Base-by-base conservation (phyloP, 805 yeast species). In the Metschnikowia reukaufii region DNA sequence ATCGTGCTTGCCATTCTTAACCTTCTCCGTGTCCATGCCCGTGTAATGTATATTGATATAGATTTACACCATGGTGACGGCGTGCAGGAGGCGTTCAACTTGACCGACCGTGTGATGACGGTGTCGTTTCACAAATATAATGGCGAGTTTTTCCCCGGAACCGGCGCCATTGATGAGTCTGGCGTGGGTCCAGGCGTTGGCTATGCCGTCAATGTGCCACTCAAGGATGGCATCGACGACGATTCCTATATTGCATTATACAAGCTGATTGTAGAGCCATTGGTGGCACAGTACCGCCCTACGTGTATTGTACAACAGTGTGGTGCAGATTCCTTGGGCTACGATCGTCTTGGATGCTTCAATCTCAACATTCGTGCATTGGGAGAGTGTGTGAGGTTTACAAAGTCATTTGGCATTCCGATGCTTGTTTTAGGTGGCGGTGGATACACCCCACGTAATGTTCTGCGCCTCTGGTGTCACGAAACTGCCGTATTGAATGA, bases 51-150 rank as follows among this genome's bases (percentile, higher is more conserved):
- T 64, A 87, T 92, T 45, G 98, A 92, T 66, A 91, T 90, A 47
- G 98, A 92, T 65, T 79, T 92, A 12, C 98, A 92, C 65, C 98
- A 92, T 62, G 98, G 98, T 37, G 98, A 92, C 67, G 98, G 98
- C 54, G 98, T 92, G 16, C 96, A 92, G 66, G 98, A 92, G 66
- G 97, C 97, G 0, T 92, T 92, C 62, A 88, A 92, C 69, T 81
- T 94, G 15, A 88, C 97, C 1, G 98, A 91, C 66, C 73, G 98
- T 50, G 98, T 91, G 38, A 90, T 91, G 97, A 91, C 97, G 0
- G 91, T 91, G 56, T 86, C 95, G 9, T 91, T 91, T 76, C 98
- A 91, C 74, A 92, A 90, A 68, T 92, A 84, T 65, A 81, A 80
- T 58, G 98, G 98, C 17, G 94, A 89, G 65, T 92, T 89, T 63